Conservation (phyloP, 805 yeast species). For the Starmerella cellae region DNA sequence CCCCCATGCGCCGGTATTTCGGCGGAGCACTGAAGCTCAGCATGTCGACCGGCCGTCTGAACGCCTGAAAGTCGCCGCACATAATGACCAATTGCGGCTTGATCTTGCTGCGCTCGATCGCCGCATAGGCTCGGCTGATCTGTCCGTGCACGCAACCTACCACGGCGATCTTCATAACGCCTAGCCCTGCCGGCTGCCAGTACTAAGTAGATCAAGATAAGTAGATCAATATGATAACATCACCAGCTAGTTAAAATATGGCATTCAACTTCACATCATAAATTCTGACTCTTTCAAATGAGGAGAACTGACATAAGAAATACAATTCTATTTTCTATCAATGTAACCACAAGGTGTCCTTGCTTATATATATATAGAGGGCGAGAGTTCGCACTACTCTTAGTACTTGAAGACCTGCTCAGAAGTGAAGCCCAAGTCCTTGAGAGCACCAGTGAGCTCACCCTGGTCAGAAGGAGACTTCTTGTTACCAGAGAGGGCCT, state of each 20-base stretch:
- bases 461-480: constrained; percentile 86
- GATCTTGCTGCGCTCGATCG: not conserved
- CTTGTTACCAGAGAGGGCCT: constrained; percentile 77
- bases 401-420: constrained; percentile 84
- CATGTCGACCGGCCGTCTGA: constrained; percentile 52
- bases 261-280: not conserved
- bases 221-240: not conserved
- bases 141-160: constrained; percentile 24
- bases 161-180: constrained; percentile 20
- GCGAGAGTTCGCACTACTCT: too few species aligned
- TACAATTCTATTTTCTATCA: too few species aligned
- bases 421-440: constrained; percentile 76
- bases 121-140: constrained; percentile 14
- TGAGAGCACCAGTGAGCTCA: constrained; percentile 74
- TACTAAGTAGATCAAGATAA: too few species aligned
- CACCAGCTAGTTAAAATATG: not conserved
- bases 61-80: constrained; percentile 85
- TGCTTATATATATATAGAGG: too few species aligned
- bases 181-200: too few species aligned
- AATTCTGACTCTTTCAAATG: not conserved
- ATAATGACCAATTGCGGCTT: constrained; percentile 49
- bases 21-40: constrained; percentile 62
- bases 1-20: constrained; percentile 65
- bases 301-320: too few species aligned
- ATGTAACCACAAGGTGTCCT: too few species aligned